A percentile compares a stretch with the other conserved stretches of the same genome.
Conservation (phyloP, 176 grass and related monocot species). For the Oryza glumipatula region DNA sequence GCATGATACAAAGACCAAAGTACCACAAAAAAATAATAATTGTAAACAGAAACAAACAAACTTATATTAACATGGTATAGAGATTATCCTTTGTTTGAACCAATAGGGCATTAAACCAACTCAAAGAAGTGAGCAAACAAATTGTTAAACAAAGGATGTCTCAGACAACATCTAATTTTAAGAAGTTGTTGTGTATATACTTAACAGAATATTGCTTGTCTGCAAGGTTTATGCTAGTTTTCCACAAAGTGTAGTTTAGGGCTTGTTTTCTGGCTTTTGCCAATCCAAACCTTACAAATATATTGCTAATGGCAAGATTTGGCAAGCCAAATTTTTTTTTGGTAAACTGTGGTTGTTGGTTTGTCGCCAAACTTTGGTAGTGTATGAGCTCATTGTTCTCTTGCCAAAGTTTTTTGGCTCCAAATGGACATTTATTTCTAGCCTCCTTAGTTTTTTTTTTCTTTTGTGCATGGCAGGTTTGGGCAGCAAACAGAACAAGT, state of each 20-base stretch:
- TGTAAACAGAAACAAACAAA: slow-evolving; percentile 1
- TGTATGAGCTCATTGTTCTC: not conserved
- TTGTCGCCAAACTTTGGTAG: not conserved
- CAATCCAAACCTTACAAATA: not conserved
- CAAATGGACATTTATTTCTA: not conserved
- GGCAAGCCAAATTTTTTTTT: not conserved
- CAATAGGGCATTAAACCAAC: slow-evolving; percentile 7
- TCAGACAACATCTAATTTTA: slow-evolving; percentile 18
- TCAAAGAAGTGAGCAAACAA: not conserved
- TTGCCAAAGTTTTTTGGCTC: not conserved
- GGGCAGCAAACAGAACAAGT: not conserved
- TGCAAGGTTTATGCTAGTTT: slow-evolving; percentile 7
- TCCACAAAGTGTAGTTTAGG: not conserved
- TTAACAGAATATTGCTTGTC: not conserved
- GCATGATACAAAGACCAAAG: slow-evolving; percentile 11
- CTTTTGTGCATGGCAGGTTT: not conserved
- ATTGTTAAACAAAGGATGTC: not conserved
- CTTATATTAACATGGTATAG: not conserved
- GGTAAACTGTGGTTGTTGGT: not conserved
- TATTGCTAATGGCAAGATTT: not conserved
- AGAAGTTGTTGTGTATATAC: not conserved
- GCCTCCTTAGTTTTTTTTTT: not conserved
- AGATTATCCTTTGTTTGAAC: not conserved
- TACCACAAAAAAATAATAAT: slow-evolving; percentile 1
- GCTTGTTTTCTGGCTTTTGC: too few relatives aligned